These are phyloP conservation scores for Pterocarpus santalinus DNA, from an alignment of 306 rosid species.

Conservation along the genomic window DNA sequence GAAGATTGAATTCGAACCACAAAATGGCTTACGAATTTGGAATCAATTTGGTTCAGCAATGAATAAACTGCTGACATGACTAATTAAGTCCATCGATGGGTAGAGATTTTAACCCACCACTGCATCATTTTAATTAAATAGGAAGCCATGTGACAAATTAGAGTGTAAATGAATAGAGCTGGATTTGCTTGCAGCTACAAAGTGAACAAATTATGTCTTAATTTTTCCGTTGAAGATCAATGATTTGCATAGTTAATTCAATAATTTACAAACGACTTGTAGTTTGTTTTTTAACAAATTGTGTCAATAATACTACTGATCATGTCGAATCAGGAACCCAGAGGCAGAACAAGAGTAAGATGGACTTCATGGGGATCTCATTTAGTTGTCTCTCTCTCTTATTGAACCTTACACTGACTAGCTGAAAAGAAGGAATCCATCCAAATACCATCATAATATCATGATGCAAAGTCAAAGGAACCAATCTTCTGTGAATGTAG, in stretches of 20 bases:
- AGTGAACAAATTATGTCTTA: neutral
- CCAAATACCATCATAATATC: neutral
- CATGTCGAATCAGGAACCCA: neutral
- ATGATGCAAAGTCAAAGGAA: neutral
- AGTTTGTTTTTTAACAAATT: neutral
- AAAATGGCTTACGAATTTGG: conserved; percentile 10
- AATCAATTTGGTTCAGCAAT: neutral
- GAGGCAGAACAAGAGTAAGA: neutral
- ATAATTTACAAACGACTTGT: neutral
- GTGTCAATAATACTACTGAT: no score
- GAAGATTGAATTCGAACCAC: conserved; percentile 8
- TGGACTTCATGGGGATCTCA: neutral
- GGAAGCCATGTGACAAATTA: neutral
- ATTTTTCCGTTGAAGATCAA: neutral
- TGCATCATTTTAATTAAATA: neutral
- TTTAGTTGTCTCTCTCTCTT: neutral
- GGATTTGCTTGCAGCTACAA: neutral
- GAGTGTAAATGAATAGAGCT: conserved; percentile 1
- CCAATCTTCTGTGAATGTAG: no score
- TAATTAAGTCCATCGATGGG: conserved; percentile 12
- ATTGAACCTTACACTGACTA: neutral
- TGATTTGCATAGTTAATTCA: neutral
- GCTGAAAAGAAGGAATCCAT: neutral
- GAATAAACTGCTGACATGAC: neutral
- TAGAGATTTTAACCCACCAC: conserved; percentile 2